These are phyloP conservation scores for Candida chauliodis DNA, from an alignment of 805 yeast genomes.

Conservation along the genomic window DNA sequence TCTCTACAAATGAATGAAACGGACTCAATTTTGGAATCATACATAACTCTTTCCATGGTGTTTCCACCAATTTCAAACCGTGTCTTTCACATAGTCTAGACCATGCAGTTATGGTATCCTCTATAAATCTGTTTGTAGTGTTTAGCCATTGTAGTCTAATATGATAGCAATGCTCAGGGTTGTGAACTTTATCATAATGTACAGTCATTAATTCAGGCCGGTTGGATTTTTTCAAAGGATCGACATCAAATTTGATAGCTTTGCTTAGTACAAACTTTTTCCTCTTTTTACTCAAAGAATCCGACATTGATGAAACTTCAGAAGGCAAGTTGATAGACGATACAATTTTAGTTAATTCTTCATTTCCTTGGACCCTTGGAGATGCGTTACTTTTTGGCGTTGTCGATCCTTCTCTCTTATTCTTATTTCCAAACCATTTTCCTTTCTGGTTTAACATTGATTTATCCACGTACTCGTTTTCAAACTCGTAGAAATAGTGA, in stretches of 20 bases:
- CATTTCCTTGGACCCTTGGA: conserved; percentile 18
- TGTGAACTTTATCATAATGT: conserved; percentile 88
- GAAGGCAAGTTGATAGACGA: conserved; percentile 14
- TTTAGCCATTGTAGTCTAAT: conserved; percentile 89
- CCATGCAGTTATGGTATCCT: conserved; percentile 47
- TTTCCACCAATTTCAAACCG: conserved; percentile 75
- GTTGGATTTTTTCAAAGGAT: conserved; percentile 66
- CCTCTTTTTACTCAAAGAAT: conserved; percentile 20
- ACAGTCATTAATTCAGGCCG: conserved; percentile 76
- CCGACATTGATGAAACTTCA: conserved; percentile 24
- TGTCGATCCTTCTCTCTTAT: conserved; percentile 12
- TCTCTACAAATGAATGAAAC: conserved; percentile 78
- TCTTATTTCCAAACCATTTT: conserved; percentile 32
- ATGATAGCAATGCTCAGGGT: conserved; percentile 93
- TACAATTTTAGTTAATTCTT: conserved; percentile 19
- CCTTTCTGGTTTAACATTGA: conserved; percentile 13
- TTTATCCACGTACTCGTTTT: conserved; percentile 46
- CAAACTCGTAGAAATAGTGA: conserved; percentile 79
- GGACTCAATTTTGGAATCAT: conserved; percentile 76
- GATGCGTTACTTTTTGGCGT: conserved; percentile 22
- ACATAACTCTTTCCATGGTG: conserved; percentile 87
- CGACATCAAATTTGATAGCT: conserved; percentile 67
- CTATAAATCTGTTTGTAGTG: conserved; percentile 67
- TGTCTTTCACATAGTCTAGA: conserved; percentile 80
- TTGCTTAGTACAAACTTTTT: conserved; percentile 59